Evolutionary conservation across 139 green algal species (phyloP).

Genomic region (Closterium sp.): DNA sequence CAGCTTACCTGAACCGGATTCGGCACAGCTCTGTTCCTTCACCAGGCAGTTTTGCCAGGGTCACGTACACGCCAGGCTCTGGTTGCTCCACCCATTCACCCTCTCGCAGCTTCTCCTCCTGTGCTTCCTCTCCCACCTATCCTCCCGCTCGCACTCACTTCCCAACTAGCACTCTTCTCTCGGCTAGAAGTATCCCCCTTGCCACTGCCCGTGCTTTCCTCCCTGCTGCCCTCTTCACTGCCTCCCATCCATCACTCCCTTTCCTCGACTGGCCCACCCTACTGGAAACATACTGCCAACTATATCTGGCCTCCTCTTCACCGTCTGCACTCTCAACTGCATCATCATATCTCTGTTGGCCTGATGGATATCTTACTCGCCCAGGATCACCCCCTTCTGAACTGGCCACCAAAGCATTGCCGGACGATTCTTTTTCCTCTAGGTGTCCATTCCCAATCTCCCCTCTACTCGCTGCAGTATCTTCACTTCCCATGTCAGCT

Average conservation of each 20-base stretch:
- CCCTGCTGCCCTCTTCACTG: no score
- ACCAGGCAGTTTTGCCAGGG: neutral
- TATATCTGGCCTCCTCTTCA: neutral
- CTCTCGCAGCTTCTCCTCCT: neutral
- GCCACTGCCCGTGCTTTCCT: no score
- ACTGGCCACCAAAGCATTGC: neutral
- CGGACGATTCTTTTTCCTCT: neutral
- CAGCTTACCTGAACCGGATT: conserved; percentile 40
- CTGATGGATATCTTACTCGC: neutral
- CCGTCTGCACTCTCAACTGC: neutral
- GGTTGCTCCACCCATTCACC: conserved; percentile 34
- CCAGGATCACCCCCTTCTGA: no score
- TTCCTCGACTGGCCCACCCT: neutral
- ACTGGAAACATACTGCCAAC: neutral
- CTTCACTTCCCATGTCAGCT: neutral
- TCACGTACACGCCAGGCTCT: conserved; percentile 36
- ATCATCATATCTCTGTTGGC: neutral
- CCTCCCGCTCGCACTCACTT: neutral
- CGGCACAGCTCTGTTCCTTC: conserved; percentile 19
- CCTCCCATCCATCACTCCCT: neutral
- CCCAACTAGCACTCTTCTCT: neutral
- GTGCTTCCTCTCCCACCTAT: neutral
- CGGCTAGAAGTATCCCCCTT: neutral
- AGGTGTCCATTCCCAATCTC: neutral
- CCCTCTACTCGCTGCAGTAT: neutral